Base-by-base conservation (phyloP, 2,329 filamentous ascomycete genomes). In the Fusarium miscanthi region DNA sequence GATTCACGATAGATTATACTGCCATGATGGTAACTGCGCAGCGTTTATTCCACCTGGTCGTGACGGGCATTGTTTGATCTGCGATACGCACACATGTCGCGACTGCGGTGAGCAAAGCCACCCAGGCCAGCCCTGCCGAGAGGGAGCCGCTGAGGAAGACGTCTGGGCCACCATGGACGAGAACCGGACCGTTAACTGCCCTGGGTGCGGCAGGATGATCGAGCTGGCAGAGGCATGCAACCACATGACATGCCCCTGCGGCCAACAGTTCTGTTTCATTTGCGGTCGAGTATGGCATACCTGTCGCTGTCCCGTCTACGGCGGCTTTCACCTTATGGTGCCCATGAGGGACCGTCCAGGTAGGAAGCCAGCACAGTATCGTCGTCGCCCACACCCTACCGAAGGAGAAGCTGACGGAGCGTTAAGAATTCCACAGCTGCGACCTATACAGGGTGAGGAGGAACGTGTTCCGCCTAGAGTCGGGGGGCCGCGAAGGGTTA, bases 201-300 rank as follows among this genome's bases (percentile, higher is more conserved):
- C 76, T 1, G 27, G 19, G 3, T 78, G 77, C 30, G 74, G 72
- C 4, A 66, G 71, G 16, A 70, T 76, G 61, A 52, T 78, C 21
- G 49, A 60, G 10, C 38, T 78, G 8, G 14, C 27, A 1, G 72
- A 74, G 14, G 77, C 76, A 0, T 78, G 77, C 27, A 78, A 78
- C 23, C 76, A 78, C 21, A 72, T 78, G 54, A 77, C 65, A 23
- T 89, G 86, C 54, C 77, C 56, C 3, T 89, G 87, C 54, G 74
- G 80, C 0, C 74, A 79, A 0, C 35, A 87, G n/a, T 89, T 88
- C 71, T 88, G 87, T 72, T 87, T 87, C 42, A 21, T 77, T 0
- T 89, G 86, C 45, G 85, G 85, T 8, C 19, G 23, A 0, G 6
- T 0, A 8, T 87, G 85, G 85, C 83, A 82, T 31, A 78, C 48